These are phyloP conservation scores for Eimeria acervulina DNA, from an alignment of 169 alveolate genomes.

Conservation along the genomic window DNA sequence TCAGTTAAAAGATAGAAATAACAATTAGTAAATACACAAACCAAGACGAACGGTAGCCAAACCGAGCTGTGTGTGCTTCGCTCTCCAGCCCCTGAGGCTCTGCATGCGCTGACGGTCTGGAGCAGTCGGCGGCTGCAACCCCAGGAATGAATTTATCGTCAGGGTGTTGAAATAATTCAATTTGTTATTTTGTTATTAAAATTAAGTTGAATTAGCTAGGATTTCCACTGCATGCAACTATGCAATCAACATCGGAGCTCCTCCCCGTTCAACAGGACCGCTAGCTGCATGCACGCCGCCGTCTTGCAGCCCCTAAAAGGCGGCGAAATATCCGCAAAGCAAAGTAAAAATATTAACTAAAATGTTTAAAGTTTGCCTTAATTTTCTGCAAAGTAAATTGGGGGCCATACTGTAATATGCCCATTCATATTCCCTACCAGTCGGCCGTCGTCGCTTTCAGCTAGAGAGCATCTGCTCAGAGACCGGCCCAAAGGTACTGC, in stretches of 20 bases:
- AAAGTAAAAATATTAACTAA: background rate
- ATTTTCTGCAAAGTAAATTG: background rate
- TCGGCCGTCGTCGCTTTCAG: background rate
- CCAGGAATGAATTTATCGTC: background rate
- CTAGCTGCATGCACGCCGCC: slow-evolving; percentile 23
- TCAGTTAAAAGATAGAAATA: background rate
- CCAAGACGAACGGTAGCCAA: background rate
- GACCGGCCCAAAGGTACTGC: background rate
- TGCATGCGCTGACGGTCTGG: background rate
- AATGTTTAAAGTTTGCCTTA: background rate
- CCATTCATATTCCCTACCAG: background rate
- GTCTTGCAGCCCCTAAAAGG: background rate
- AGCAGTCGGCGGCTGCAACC: background rate
- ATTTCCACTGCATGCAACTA: background rate
- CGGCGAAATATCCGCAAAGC: background rate
- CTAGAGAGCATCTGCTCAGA: background rate
- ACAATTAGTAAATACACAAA: background rate
- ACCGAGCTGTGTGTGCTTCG: background rate
- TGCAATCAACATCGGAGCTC: background rate
- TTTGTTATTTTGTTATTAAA: background rate
- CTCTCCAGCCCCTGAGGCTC: background rate
- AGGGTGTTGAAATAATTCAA: background rate
- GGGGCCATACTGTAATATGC: too few relatives aligned
- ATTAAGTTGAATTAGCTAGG: background rate
- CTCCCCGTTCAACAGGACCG: background rate